Evolutionary conservation across 306 rosid genomes (phyloP).

Genomic region (Cicer judaicum): DNA sequence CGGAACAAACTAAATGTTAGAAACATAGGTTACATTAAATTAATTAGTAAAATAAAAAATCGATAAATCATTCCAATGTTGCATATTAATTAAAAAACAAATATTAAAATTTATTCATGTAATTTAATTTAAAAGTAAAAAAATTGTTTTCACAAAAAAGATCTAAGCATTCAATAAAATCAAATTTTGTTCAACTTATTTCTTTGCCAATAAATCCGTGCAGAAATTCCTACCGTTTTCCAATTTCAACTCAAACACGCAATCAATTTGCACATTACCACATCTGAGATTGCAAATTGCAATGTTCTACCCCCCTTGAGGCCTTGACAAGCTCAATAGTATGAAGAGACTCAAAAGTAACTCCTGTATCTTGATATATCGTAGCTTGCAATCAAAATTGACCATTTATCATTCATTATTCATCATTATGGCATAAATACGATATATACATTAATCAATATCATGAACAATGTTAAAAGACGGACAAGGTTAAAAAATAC

Average conservation of each 20-base stretch:
- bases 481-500: slow-evolving; percentile 4
- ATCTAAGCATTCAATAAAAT: no score
- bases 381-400: neutral
- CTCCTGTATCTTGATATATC: neutral
- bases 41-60: no score
- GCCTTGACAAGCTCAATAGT: neutral
- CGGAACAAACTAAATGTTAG: no score
- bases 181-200: no score
- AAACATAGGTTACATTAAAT: no score
- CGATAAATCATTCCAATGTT: no score
- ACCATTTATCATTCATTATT: slow-evolving; percentile 7
- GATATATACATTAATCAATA: neutral
- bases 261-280: neutral
- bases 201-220: no score
- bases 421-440: neutral
- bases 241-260: neutral
- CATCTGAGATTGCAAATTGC: neutral
- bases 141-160: no score
- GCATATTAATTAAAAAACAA: no score
- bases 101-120: no score
- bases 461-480: neutral
- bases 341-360: neutral
- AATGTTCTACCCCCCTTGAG: neutral
- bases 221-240: neutral
- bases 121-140: no score